Conservation (phyloP, 495 filamentous ascomycete genomes). For the Paragyromitra xinjiangensis region DNA sequence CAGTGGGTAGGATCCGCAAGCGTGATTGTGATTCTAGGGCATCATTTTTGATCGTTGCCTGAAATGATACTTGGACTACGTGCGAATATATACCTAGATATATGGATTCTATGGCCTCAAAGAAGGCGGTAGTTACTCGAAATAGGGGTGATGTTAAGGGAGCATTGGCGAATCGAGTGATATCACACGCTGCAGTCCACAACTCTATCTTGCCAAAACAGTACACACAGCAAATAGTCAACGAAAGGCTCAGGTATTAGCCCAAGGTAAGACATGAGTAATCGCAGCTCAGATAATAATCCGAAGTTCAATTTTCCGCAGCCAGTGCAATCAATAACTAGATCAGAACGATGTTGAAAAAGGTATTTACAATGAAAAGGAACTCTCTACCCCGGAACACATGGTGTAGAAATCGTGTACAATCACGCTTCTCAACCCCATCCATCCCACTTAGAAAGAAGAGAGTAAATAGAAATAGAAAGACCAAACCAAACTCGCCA, state of each 20-base stretch:
- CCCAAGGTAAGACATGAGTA: background rate
- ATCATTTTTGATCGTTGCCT: no score
- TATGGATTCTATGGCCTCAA: no score
- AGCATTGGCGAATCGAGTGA: background rate
- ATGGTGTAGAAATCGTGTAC: background rate
- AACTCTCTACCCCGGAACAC: conserved; percentile 1
- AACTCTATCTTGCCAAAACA: background rate
- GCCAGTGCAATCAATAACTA: background rate
- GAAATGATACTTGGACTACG: no score
- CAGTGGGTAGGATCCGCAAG: no score
- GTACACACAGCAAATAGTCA: no score
- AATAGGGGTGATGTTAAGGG: background rate
- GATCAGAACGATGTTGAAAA: background rate
- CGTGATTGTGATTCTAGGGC: no score
- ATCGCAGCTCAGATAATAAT: background rate
- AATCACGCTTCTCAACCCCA: background rate
- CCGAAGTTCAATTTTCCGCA: background rate
- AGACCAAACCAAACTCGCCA: background rate
- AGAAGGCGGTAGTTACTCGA: background rate
- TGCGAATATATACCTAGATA: no score
- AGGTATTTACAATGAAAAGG: conserved; percentile 31
- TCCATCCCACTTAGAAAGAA: background rate
- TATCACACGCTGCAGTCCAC: background rate
- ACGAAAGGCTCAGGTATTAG: background rate
- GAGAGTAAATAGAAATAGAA: background rate